Conservation (phyloP, 306 rosid species). For the Delonix regia region DNA sequence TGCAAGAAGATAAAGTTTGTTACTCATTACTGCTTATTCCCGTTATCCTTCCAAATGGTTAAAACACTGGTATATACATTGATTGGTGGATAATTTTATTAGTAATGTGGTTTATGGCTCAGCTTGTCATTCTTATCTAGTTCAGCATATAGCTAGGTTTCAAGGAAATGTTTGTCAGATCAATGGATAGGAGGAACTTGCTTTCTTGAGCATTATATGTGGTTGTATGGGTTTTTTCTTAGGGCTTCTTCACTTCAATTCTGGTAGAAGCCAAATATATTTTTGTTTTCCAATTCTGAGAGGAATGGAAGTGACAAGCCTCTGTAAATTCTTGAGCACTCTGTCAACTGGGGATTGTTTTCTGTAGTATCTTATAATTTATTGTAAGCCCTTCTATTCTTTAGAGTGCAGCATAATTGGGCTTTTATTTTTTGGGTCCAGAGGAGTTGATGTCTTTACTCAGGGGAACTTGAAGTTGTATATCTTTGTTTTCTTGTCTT, state of each 20-base stretch:
- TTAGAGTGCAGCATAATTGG: conserved; percentile 7
- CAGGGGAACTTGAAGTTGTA: conserved; percentile 16
- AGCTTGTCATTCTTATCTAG: not conserved
- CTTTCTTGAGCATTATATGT: conserved; percentile 1
- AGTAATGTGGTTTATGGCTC: not conserved
- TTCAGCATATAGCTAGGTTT: not conserved
- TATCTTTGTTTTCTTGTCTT: conserved; percentile 17
- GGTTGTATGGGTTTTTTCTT: not conserved
- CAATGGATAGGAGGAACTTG: conserved; percentile 1
- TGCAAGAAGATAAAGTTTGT: conserved; percentile 9
- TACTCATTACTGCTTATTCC: conserved; percentile 1
- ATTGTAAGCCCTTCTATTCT: not conserved
- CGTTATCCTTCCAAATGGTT: not conserved
- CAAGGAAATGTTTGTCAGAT: not conserved
- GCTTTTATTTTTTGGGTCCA: not conserved
- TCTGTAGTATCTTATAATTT: conserved; percentile 2
- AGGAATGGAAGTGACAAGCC: not conserved
- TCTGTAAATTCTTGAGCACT: not conserved
- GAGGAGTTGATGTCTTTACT: conserved; percentile 7
- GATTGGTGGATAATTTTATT: conserved; percentile 1
- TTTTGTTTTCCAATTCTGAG: conserved; percentile 13
- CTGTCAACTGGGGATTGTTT: conserved; percentile 15
- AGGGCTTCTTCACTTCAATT: not conserved
- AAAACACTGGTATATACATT: not conserved
- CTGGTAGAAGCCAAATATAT: not conserved